A percentile compares a stretch with the other conserved stretches of the same genome.
These are phyloP conservation scores for Amylostereum areolatum DNA, from an alignment of 1,284 basidiomycete species.

Conservation along the genomic window DNA sequence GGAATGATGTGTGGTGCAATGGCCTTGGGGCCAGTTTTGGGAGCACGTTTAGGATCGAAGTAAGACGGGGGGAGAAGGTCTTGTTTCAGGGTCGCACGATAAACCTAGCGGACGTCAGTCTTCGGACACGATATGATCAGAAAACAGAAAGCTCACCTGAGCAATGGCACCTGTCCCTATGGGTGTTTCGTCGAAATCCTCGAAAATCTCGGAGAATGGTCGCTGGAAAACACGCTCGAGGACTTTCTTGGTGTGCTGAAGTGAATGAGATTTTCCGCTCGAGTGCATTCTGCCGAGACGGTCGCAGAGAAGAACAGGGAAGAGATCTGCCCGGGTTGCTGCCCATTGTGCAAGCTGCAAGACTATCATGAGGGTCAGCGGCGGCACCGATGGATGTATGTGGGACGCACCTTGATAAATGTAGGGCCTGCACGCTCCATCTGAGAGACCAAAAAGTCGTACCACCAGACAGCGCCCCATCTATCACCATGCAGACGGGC, in stretches of 20 bases:
- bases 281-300: conserved; percentile 88
- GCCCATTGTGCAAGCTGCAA: conserved; percentile 97
- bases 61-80: conserved; percentile 83
- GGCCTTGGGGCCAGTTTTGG: conserved; percentile 39
- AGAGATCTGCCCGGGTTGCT: conserved; percentile 90
- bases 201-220: conserved; percentile 87
- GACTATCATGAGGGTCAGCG: background rate
- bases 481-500: conserved; percentile 57
- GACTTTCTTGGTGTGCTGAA: conserved; percentile 77
- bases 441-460: conserved; percentile 77
- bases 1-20: conserved; percentile 51
- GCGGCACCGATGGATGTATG: background rate
- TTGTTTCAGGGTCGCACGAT: conserved; percentile 78
- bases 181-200: conserved; percentile 81
- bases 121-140: background rate
- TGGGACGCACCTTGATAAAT: conserved; percentile 80
- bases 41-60: conserved; percentile 58
- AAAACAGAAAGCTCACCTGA: conserved; percentile 52
- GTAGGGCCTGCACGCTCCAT: conserved; percentile 97
- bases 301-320: conserved; percentile 88
- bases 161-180: conserved; percentile 99
- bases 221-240: conserved; percentile 83
- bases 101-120: conserved; percentile 48
- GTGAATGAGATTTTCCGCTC: conserved; percentile 78
- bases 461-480: conserved; percentile 95